phyloP scores from a whole-genome alignment of 306 rosid species.

The Gleditsia sinensis region DNA sequence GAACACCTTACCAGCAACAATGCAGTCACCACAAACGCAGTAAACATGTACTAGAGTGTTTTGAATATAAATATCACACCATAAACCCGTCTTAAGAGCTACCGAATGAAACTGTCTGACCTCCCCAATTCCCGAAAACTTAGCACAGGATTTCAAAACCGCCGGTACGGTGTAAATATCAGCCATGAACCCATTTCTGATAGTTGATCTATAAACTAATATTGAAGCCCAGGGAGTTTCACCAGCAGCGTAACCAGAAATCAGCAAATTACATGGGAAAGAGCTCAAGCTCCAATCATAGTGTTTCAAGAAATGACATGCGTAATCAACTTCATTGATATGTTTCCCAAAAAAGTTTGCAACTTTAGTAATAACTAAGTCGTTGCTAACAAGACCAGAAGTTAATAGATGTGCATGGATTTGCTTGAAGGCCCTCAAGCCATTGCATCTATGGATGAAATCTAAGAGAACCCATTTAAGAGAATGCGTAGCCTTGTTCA shows the following conservation, averaged over 20 bases:
- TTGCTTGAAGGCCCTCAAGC: constrained; percentile 56
- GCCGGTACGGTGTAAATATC: constrained; percentile 70
- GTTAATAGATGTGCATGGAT: constrained; percentile 62
- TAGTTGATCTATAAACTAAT: constrained; percentile 46
- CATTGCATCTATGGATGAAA: constrained; percentile 49
- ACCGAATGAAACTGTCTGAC: constrained; percentile 65
- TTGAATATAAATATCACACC: constrained; percentile 59
- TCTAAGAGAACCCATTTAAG: constrained; percentile 61
- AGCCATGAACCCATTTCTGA: constrained; percentile 68
- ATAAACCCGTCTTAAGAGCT: constrained; percentile 51
- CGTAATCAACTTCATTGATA: constrained; percentile 45
- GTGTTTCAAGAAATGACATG: constrained; percentile 71
- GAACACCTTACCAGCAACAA: constrained; percentile 58
- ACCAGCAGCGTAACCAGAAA: constrained; percentile 56
- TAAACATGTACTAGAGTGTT: constrained; percentile 62
- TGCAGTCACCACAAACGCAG: constrained; percentile 55
- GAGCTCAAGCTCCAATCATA: constrained; percentile 60
- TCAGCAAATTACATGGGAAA: constrained; percentile 64
- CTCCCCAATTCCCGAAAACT: constrained; percentile 59
- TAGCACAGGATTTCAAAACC: constrained; percentile 73
- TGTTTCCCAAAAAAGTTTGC: constrained; percentile 60
- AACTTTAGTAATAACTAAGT: constrained; percentile 49
- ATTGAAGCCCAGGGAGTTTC: constrained; percentile 49
- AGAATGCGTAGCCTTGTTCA: constrained; percentile 40
- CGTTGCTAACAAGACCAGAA: constrained; percentile 53